Base-by-base conservation (phyloP, 148 eudicot species). In the Bassia scoparia region DNA sequence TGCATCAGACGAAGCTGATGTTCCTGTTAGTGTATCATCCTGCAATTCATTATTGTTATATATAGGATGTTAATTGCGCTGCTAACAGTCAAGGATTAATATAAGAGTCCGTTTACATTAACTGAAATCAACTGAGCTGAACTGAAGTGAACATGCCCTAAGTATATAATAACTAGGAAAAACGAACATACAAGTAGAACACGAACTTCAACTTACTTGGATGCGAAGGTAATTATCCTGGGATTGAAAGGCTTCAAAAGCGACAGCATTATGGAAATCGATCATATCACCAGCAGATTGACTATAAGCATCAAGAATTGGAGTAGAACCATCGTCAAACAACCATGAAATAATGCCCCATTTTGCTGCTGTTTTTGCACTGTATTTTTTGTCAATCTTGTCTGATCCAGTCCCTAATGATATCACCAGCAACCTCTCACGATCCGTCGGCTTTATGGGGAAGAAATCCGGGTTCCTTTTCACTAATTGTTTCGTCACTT, bases 301-400 rank as follows among this genome's bases (percentile, higher is more conserved):
- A 74, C 5, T 71, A 67, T 69, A 82, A 11, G 74, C 71, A 38
- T 80, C 84, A 5, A 87, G 3, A 37, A 87, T 13, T 0, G 88
- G 94, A 21, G 81, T 50, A 2, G 80, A 77, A 34, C 87, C 85
- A 14, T 68, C 1, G 0, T 85, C 54, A 38, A 26, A 75, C 49
- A 89, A 63, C 94, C 94, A 89, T 1, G 81, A 69, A 7, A 84
- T 9, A 20, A 83, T 6, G 0, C 90, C 90, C 90, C 93, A 89
- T n/a, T 82, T 87, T 15, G 91, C 65, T 18, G 82, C 87, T n/a
- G 3, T 69, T 58, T 75, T 77, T 1, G 88, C 87, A 24, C 41
- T 68, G 68, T 80, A 89, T 49, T 73, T 76, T 16, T 66, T 70
- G 23, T 82, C 80, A 11, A 46, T 31, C 68, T 76, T 82, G 23